These are phyloP conservation scores for Madurella fahalii DNA, from an alignment of 2,329 filamentous ascomycete species.

Conservation along the genomic window DNA sequence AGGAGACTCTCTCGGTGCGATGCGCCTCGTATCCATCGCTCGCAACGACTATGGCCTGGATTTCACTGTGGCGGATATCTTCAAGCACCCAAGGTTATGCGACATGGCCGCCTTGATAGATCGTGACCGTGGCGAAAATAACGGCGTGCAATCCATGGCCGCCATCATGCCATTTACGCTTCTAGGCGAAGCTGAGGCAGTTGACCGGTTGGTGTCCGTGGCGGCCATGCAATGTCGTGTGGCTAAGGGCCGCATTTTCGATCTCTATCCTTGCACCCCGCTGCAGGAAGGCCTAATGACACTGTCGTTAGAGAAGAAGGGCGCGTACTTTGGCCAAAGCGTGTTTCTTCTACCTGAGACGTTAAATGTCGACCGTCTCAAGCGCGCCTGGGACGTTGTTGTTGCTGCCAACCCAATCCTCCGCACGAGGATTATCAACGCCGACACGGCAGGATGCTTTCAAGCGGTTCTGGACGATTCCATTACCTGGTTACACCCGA, in stretches of 20 bases:
- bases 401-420: constrained; percentile 5
- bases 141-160: background rate
- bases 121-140: no score
- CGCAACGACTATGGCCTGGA: constrained; percentile 6
- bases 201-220: background rate
- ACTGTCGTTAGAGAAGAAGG: background rate
- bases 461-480: background rate
- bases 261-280: constrained; percentile 2
- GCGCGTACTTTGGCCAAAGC: constrained; percentile 6
- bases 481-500: background rate
- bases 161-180: background rate
- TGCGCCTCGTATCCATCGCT: constrained; percentile 40
- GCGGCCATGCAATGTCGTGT: no score
- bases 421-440: constrained; percentile 1
- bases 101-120: background rate
- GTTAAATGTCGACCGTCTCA: background rate
- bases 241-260: background rate
- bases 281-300: constrained; percentile 12
- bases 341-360: background rate
- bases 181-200: background rate
- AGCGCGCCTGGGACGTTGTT: background rate
- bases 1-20: constrained; percentile 32
- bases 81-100: constrained; percentile 6
- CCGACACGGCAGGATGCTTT: no score
- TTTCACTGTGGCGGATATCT: constrained; percentile 16